Evolutionary conservation across 352 stramenopile genomes (phyloP), one percentile per base, ranked within the genome.

Genomic region (Hyaloperonospora brassicae): DNA sequence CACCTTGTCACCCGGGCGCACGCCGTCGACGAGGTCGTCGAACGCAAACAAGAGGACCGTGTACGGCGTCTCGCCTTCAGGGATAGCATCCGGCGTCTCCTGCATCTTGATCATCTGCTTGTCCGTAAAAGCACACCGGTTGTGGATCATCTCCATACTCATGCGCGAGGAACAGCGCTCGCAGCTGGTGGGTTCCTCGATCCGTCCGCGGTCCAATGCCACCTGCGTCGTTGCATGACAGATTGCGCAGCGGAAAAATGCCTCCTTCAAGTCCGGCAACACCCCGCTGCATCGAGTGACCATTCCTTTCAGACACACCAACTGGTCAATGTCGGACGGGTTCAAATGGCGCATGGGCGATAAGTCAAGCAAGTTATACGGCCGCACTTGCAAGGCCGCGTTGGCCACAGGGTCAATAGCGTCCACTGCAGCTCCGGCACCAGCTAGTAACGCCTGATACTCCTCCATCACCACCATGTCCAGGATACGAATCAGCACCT

Each of bases 51-150:
- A 68, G 38, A 97, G 96, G 43, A 98, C 86, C 9, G 87, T 97
- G 45, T 98, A 97, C 5, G 96, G 97, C n/a, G 96, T 99, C 70
- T 99, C 96, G 40, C 96, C 97, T 47, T 98, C 95, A 1, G 97
- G 96, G 54, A 99, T 98, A 55, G 97, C 88, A 57, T 99, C 94
- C 0, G 96, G 95, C 10, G 93, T 98, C 69, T 99, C 97, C 62
- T 99, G 96, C 65, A 99, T 87, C 61, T 97, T 95, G 30, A 99
- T 79, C 65, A 98, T 77, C 72, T 99, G 96, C 69, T 99, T 99
- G 81, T 99, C 95, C 3, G 84, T 96, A 77, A 98, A 99, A 27
- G 95, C 68, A 59, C 95, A 98, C 10, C 93, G 89, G 68, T 99
- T 99, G 74, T 99, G 96, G 40, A 98, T 75, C 51, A 99, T 82